Evolutionary conservation across 176 grass and related monocot genomes (phyloP).

Genomic region (Cenchrus americanus): DNA sequence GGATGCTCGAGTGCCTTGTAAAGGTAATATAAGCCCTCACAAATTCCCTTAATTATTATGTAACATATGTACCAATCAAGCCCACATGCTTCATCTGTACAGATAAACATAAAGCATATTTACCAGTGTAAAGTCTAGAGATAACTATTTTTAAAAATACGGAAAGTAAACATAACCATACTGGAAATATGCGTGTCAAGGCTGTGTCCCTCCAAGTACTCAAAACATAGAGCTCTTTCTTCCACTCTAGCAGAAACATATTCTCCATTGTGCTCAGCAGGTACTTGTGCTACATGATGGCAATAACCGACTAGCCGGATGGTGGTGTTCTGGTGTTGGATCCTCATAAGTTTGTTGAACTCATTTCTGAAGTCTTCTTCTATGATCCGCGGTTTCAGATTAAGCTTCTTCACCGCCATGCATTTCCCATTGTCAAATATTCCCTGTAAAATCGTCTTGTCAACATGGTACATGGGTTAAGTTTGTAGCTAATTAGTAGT

Average conservation of each 20-base stretch:
- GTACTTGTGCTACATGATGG: neutral
- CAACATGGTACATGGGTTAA: too few species aligned
- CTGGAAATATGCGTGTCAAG: neutral
- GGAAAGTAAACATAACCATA: neutral
- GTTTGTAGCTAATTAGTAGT: neutral
- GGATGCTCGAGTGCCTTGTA: neutral
- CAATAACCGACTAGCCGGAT: neutral
- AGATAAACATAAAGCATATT: neutral
- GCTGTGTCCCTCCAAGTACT: neutral
- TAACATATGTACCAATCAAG: neutral
- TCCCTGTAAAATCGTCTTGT: neutral
- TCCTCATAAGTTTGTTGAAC: neutral
- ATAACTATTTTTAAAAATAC: neutral
- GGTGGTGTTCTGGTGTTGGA: neutral
- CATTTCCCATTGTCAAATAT: neutral
- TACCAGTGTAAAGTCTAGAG: neutral
- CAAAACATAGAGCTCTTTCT: neutral
- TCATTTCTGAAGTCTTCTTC: neutral
- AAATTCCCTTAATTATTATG: neutral
- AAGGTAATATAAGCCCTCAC: neutral
- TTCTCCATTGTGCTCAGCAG: neutral
- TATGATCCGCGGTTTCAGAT: neutral
- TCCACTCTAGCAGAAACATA: neutral
- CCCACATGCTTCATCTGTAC: neutral
- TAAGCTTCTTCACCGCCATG: neutral